Evolutionary conservation across 371 early-diverging fungal genomes (phyloP).

Genomic region (Saksenaea oblongispora): DNA sequence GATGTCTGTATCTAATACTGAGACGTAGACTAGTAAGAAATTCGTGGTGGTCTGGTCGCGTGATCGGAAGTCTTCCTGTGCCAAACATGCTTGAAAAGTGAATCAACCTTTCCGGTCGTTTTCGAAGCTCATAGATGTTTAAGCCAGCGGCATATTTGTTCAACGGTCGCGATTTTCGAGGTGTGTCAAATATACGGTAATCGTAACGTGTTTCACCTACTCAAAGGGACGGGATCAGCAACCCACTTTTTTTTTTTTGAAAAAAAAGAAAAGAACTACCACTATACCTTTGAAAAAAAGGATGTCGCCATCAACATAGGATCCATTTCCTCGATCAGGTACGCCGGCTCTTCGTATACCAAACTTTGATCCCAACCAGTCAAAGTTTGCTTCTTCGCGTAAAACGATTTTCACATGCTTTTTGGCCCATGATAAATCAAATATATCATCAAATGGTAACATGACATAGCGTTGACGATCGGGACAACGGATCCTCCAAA

Average conservation of each 20-base stretch:
- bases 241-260: background rate
- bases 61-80: constrained; percentile 48
- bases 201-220: constrained; percentile 45
- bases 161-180: constrained; percentile 36
- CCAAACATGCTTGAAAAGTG: constrained; percentile 53
- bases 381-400: constrained; percentile 35
- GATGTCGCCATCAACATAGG: constrained; percentile 44
- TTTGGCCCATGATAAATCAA: constrained; percentile 48
- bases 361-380: constrained; percentile 38
- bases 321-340: constrained; percentile 17
- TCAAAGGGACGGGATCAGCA: background rate
- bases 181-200: constrained; percentile 50
- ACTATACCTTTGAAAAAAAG: constrained; percentile 43
- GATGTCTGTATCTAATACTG: constrained; percentile 47
- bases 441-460: constrained; percentile 44
- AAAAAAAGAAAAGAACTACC: background rate
- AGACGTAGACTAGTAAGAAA: constrained; percentile 38
- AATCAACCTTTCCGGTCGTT: constrained; percentile 35
- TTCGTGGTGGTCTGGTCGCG: constrained; percentile 35
- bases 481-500: constrained; percentile 29
- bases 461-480: constrained; percentile 29
- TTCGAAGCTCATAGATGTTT: constrained; percentile 33
- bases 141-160: constrained; percentile 46
- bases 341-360: constrained; percentile 27
- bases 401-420: constrained; percentile 39